These are phyloP conservation scores for Fragilariopsis cylindrus DNA, from an alignment of 108 stramenopile genomes.

Conservation along the genomic window DNA sequence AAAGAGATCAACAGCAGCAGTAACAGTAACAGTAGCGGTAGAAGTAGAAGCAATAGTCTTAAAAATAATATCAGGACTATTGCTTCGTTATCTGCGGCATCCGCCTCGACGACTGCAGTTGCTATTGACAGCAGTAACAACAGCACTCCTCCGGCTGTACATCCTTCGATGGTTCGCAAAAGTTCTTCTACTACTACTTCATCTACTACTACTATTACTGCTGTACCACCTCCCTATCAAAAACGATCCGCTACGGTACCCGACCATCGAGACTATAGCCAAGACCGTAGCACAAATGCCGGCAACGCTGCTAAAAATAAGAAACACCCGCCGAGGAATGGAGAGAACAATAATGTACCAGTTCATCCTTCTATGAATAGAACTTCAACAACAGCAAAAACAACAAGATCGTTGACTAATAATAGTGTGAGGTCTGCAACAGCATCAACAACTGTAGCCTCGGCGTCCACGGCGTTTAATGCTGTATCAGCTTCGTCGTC, in stretches of 20 bases:
- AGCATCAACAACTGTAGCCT: not conserved
- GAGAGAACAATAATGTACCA: no score
- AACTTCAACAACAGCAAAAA: not conserved
- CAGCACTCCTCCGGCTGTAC: not conserved
- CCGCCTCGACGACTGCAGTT: conserved; percentile 8
- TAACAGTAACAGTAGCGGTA: not conserved
- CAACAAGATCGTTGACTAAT: not conserved
- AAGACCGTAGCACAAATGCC: no score
- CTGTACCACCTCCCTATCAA: conserved; percentile 11
- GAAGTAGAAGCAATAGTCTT: not conserved
- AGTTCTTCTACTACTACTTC: not conserved
- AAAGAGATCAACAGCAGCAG: not conserved
- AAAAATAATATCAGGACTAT: not conserved
- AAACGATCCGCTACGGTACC: not conserved
- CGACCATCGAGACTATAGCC: no score
- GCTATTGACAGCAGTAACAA: conserved; percentile 4
- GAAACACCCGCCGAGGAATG: not conserved
- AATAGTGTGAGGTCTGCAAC: not conserved
- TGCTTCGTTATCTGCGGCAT: conserved; percentile 3
- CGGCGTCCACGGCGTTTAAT: not conserved
- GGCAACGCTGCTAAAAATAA: not conserved
- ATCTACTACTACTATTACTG: not conserved
- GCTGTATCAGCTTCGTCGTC: not conserved
- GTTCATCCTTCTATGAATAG: not conserved
- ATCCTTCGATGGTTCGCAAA: not conserved